A percentile compares a stretch with the other conserved stretches of the same genome.
These are phyloP conservation scores for Luvunga scandens DNA, from an alignment of 345 rosid species.

Conservation along the genomic window DNA sequence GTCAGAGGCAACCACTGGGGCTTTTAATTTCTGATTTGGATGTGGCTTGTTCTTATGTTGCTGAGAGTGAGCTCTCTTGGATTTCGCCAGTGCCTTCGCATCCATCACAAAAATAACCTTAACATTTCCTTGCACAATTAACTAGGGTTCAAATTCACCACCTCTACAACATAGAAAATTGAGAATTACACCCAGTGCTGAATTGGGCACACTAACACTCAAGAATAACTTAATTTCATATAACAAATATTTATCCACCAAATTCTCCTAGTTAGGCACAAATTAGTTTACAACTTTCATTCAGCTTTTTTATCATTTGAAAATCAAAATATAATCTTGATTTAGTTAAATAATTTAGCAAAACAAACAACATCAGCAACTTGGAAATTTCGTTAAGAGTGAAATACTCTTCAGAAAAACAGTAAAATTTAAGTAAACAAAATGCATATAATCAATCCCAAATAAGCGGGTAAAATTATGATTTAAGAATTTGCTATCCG, in stretches of 20 bases:
- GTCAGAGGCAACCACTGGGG: slow-evolving; percentile 9
- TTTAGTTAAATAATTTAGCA: not conserved
- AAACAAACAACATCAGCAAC: not conserved
- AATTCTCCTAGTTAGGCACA: not conserved
- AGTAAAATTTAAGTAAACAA: not conserved
- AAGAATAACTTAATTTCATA: not conserved
- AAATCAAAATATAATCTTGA: not conserved
- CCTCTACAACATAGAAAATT: not conserved
- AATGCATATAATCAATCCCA: not conserved
- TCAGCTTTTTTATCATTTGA: not conserved
- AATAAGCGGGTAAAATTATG: not conserved
- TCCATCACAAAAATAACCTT: slow-evolving; percentile 42
- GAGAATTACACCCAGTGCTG: not conserved
- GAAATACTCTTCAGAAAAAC: not conserved
- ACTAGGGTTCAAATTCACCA: not conserved
- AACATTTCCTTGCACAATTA: not conserved
- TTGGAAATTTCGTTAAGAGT: not conserved
- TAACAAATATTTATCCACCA: not conserved
- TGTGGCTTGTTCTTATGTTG: slow-evolving; percentile 59
- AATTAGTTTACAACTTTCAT: not conserved
- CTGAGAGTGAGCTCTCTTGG: slow-evolving; percentile 84
- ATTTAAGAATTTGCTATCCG: not conserved
- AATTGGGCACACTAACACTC: not conserved
- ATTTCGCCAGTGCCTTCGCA: slow-evolving; percentile 70
- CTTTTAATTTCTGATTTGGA: slow-evolving; percentile 43